phyloP scores from a whole-genome alignment of 495 filamentous ascomycete genomes.

The Amorphotheca resinae region DNA sequence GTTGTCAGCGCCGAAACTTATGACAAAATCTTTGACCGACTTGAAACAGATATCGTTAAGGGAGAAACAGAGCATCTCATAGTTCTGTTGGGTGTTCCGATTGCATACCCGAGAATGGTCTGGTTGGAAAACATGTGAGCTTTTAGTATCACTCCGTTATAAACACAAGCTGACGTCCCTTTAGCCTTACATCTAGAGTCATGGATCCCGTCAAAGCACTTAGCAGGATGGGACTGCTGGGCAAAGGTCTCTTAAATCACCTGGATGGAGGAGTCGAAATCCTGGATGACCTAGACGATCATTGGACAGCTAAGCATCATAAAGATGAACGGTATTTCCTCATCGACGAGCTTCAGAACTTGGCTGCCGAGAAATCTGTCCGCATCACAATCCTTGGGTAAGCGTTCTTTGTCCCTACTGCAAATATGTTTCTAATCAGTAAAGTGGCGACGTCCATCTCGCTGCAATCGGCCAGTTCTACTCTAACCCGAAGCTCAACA shows the following conservation, averaged over 20 bases:
- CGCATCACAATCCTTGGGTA: slow-evolving; percentile 80
- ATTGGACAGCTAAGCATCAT: slow-evolving; percentile 93
- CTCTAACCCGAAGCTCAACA: slow-evolving; percentile 64
- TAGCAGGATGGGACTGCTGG: slow-evolving; percentile 68
- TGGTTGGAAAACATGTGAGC: slow-evolving; percentile 56
- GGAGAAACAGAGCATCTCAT: slow-evolving; percentile 83
- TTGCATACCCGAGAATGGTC: slow-evolving; percentile 87
- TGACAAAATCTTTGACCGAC: slow-evolving; percentile 72
- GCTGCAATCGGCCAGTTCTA: slow-evolving; percentile 91
- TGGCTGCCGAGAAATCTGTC: slow-evolving; percentile 82
- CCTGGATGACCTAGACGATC: slow-evolving; percentile 83
- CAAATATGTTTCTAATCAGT: slow-evolving; percentile 5
- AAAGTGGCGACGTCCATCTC: slow-evolving; percentile 81
- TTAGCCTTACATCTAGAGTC: slow-evolving; percentile 68
- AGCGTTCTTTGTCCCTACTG: slow-evolving; percentile 8
- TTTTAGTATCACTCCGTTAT: not conserved
- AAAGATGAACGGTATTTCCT: slow-evolving; percentile 79
- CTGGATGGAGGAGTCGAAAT: slow-evolving; percentile 92
- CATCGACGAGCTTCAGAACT: slow-evolving; percentile 77
- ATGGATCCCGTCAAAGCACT: slow-evolving; percentile 84
- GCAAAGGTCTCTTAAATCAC: slow-evolving; percentile 63
- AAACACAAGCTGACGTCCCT: slow-evolving; percentile 10
- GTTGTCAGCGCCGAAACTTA: slow-evolving; percentile 74
- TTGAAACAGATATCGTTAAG: slow-evolving; percentile 63
- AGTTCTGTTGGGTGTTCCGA: slow-evolving; percentile 71